A percentile compares a stretch with the other conserved stretches of the same genome.
phyloP scores from a whole-genome alignment of 495 filamentous ascomycete genomes.

The Saxophila tyrrhenica region DNA sequence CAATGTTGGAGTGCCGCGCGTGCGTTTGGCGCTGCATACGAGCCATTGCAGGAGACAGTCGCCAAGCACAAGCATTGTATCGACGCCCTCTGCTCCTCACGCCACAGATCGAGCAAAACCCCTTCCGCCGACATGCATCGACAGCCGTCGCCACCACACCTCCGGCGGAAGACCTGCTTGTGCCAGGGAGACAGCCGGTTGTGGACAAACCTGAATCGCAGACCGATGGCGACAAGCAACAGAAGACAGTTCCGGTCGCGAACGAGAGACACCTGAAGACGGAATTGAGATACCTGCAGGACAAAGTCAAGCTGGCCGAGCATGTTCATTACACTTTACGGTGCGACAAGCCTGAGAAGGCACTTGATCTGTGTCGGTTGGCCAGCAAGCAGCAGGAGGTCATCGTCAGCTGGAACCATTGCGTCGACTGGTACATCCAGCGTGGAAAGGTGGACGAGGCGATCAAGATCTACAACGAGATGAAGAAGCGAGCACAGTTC shows the following conservation, averaged over 20 bases:
- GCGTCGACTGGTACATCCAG: slow-evolving; percentile 61
- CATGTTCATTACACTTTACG: slow-evolving; percentile 47
- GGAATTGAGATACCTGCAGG: slow-evolving; percentile 52
- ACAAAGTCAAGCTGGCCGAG: slow-evolving; percentile 54
- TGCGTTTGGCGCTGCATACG: slow-evolving; percentile 13
- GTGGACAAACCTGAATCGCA: neutral
- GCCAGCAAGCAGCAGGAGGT: slow-evolving; percentile 51
- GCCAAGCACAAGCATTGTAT: neutral
- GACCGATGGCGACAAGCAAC: neutral
- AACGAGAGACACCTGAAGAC: slow-evolving; percentile 13
- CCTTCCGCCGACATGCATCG: slow-evolving; percentile 1
- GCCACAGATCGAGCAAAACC: neutral
- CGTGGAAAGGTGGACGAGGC: slow-evolving; percentile 47
- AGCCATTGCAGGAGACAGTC: slow-evolving; percentile 7
- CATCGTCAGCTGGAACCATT: slow-evolving; percentile 74
- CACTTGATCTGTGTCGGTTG: slow-evolving; percentile 50
- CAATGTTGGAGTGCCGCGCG: slow-evolving; percentile 18
- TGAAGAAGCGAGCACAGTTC: slow-evolving; percentile 78
- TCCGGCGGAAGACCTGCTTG: neutral
- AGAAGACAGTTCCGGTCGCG: neutral
- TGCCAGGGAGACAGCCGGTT: slow-evolving; percentile 1
- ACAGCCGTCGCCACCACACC: neutral
- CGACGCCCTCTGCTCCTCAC: slow-evolving; percentile 5
- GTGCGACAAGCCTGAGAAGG: slow-evolving; percentile 47
- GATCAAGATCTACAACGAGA: slow-evolving; percentile 81